Evolutionary conservation across 2,329 filamentous ascomycete species (phyloP).

Genomic region (Diaporthe amygdali): DNA sequence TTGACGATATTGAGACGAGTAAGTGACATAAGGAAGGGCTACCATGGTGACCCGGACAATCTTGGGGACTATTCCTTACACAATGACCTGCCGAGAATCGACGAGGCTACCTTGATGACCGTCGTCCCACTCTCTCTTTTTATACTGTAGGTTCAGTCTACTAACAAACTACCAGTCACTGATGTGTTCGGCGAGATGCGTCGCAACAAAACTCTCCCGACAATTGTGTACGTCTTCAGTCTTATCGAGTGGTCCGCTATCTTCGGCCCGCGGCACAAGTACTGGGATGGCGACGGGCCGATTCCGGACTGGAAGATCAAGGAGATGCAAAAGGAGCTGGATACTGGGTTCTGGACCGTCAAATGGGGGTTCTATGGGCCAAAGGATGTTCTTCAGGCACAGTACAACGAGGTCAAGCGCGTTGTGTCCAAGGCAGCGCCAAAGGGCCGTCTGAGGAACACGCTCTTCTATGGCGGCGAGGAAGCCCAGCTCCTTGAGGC

Average conservation of each 20-base stretch:
- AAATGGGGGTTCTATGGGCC: conserved; percentile 51
- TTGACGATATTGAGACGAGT: conserved; percentile 48
- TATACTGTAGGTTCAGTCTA: too few species aligned
- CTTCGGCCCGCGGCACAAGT: conserved; percentile 46
- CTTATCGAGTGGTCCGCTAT: conserved; percentile 51
- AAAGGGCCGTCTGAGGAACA: conserved; percentile 41
- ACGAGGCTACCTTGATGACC: neutral
- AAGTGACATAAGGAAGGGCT: conserved; percentile 26
- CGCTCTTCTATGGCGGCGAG: conserved; percentile 41
- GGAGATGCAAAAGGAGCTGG: conserved; percentile 47
- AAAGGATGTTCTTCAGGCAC: conserved; percentile 46
- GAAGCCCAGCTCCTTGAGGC: conserved; percentile 45
- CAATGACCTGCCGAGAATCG: too few species aligned
- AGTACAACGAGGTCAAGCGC: conserved; percentile 45
- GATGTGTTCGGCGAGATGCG: conserved; percentile 50
- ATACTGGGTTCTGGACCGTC: conserved; percentile 48
- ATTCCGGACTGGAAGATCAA: conserved; percentile 50
- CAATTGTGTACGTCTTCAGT: conserved; percentile 49
- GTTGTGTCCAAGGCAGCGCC: conserved; percentile 42
- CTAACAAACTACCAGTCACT: conserved; percentile 26
- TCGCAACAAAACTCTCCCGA: conserved; percentile 47
- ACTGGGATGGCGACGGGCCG: conserved; percentile 47
- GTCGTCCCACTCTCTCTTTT: neutral
- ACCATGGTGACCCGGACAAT: too few species aligned
- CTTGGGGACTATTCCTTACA: neutral